These are phyloP conservation scores for Metrosideros polymorpha DNA, from an alignment of 441 rosid species.

Conservation along the genomic window DNA sequence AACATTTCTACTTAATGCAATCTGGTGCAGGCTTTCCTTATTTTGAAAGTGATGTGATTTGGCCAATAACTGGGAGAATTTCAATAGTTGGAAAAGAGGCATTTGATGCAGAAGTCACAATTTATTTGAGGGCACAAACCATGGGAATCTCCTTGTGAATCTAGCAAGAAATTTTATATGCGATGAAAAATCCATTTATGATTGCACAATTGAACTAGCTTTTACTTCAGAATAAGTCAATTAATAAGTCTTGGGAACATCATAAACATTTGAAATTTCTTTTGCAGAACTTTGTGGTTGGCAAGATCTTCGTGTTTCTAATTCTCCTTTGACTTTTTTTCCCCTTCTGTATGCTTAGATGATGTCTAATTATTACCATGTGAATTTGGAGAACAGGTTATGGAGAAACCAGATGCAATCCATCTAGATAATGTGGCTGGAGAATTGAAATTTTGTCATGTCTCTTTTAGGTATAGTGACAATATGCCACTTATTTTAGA, in stretches of 20 bases:
- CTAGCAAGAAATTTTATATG: background rate
- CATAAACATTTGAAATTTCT: background rate
- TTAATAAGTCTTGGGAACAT: background rate
- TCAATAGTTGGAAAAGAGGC: background rate
- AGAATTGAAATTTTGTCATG: conserved; percentile 53
- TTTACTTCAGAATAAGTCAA: background rate
- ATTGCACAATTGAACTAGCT: background rate
- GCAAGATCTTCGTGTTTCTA: background rate
- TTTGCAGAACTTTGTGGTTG: background rate
- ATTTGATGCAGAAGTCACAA: background rate
- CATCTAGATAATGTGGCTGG: conserved; percentile 48
- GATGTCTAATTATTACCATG: background rate
- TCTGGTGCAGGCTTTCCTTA: background rate
- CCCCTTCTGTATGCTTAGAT: background rate
- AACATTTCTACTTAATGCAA: background rate
- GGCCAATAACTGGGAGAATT: background rate
- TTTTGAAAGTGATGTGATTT: background rate
- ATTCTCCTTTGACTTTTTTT: background rate
- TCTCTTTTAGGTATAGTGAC: conserved; percentile 61
- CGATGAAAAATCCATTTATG: background rate
- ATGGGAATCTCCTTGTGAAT: background rate
- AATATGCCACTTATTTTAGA: conserved; percentile 48
- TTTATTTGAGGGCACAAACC: background rate
- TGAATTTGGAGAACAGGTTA: conserved; percentile 27
- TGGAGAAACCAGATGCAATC: conserved; percentile 50